phyloP scores from a whole-genome alignment of 176 grass and related monocot genomes.

The Guadua angustifolia region DNA sequence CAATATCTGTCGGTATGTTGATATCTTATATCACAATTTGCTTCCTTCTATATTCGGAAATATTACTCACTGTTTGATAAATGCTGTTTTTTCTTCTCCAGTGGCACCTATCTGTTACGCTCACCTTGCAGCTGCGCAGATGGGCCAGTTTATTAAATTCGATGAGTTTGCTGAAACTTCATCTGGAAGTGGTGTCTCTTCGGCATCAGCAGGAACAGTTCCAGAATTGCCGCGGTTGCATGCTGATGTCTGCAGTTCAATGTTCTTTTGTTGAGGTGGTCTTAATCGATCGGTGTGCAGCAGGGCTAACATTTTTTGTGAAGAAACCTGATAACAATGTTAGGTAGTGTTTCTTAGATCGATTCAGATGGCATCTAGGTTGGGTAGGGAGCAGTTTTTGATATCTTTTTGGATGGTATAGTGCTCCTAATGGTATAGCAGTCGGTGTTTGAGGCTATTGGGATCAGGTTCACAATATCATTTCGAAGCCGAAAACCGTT shows the following conservation, averaged over 20 bases:
- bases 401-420: conserved; percentile 9
- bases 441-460: background rate
- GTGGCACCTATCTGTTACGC: conserved; percentile 93
- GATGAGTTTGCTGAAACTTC: conserved; percentile 65
- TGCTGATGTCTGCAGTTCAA: conserved; percentile 74
- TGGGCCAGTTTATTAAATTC: conserved; percentile 84
- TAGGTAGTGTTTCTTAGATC: background rate
- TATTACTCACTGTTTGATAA: conserved; percentile 6
- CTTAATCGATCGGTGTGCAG: background rate
- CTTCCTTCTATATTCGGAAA: conserved; percentile 6
- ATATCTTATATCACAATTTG: background rate
- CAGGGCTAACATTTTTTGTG: conserved; percentile 16
- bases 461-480: too few relatives aligned
- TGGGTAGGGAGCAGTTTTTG: background rate
- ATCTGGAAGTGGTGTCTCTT: conserved; percentile 53
- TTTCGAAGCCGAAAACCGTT: too few relatives aligned
- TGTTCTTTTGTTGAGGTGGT: conserved; percentile 86
- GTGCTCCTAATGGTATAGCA: conserved; percentile 9
- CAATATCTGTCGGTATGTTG: conserved; percentile 75
- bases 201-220: conserved; percentile 39
- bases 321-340: conserved; percentile 28
- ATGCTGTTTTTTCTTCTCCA: conserved; percentile 45
- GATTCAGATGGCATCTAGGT: conserved; percentile 21
- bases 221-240: conserved; percentile 81
- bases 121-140: conserved; percentile 80